Evolutionary conservation across 2,329 filamentous ascomycete species (phyloP), one percentile per base, ranked within the genome.

Genomic region (Lasiodiplodia hormozganensis): DNA sequence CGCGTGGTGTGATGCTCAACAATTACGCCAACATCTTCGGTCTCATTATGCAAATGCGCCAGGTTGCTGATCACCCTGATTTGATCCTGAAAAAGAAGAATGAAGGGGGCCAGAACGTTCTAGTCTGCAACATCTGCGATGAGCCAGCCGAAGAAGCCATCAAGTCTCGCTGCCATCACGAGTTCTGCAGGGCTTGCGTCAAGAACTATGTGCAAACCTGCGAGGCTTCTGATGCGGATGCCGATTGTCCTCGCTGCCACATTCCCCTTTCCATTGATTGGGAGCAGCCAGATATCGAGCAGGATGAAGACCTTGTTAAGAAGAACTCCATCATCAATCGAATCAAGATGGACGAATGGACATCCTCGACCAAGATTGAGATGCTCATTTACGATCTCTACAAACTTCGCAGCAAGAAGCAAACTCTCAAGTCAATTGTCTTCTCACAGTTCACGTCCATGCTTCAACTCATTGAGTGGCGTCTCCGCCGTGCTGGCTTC

Each of bases 11-110:
- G 23, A 89, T 99, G 80, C 87, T 99, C 64, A 85, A 98, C 84
- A 97, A 97, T 77, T 98, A 98, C 74, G 96, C 96, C 82, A 99
- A 99, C 78, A 98, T 99, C 72, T 99, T 99, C 75, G 95, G 94
- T 76, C 86, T 99, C 67, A 97, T 99, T 76, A 98, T 98, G 93
- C 94, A 97, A 80, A 98, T 99, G 95, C 91, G 96, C 67, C 96
- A 99, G 82, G 93, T 97, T 31, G 94, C 96, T 8, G 96, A 99
- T 73, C 96, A 99, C 77, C 96, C 96, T 0, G 96, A 99, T 81
- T 82, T 99, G 43, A 92, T 99, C 60, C 82, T 98, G 70, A 96
- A 95, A 83, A 97, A 96, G 82, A 88, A 95, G 70, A 87, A 87
- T 2, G 89, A 94, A 73, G 92, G 92, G 65, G 94, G 94, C 2